Conservation (phyloP, 305 asterid genomes). For the Fraxinus albicans region DNA sequence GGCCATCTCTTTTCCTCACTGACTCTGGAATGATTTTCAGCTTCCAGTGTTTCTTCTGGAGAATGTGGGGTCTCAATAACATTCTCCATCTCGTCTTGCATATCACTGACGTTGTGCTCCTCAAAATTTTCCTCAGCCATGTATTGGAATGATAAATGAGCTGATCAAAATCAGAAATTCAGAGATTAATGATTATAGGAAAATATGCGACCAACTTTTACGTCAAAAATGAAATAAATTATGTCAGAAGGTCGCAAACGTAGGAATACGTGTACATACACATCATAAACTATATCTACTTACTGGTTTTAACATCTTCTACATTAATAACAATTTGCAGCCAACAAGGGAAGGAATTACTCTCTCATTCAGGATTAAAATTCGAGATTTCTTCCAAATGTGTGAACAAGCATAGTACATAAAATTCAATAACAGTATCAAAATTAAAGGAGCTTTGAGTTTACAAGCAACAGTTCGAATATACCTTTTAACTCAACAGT, state of each 20-base stretch:
- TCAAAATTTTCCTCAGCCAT: conserved; percentile 59
- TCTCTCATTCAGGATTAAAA: neutral
- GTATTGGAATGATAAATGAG: conserved; percentile 26
- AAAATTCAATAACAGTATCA: neutral
- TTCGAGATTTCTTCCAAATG: neutral
- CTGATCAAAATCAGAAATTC: neutral
- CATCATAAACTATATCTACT: neutral
- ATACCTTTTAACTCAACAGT: neutral
- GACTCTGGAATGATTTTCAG: conserved; percentile 33
- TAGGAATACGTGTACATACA: neutral
- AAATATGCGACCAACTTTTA: neutral
- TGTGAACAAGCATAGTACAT: neutral
- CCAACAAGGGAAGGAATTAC: neutral
- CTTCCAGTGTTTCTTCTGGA: conserved; percentile 37
- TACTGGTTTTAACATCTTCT: neutral
- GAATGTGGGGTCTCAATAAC: conserved; percentile 28
- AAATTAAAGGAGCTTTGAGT: neutral
- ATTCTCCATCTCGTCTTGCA: conserved; percentile 34
- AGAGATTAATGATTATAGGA: neutral
- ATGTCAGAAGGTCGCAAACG: neutral
- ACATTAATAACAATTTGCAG: neutral
- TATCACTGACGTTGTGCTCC: conserved; percentile 29
- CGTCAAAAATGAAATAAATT: neutral
- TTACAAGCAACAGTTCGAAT: neutral
- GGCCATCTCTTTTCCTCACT: conserved; percentile 73